Conservation (phyloP, 345 rosid genomes). For the Eucalyptus polyanthemos region DNA sequence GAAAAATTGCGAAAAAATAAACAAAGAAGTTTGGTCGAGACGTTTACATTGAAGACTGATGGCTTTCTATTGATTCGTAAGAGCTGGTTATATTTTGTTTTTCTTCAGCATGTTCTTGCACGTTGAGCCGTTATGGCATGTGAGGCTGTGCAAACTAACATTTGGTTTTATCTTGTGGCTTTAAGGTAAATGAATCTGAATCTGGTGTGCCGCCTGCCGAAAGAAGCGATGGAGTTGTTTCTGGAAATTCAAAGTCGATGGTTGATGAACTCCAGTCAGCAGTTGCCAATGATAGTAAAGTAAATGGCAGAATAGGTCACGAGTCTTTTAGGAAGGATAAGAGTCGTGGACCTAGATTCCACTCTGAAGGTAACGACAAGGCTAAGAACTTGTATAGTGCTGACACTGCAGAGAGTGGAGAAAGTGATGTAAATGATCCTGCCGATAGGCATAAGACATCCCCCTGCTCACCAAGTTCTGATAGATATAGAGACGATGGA, state of each 20-base stretch:
- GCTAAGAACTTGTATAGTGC: slow-evolving; percentile 14
- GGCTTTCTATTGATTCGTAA: slow-evolving; percentile 75
- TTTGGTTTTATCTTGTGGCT: not conserved
- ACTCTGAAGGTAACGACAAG: slow-evolving; percentile 21
- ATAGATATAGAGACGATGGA: slow-evolving; percentile 27
- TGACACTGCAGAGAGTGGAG: slow-evolving; percentile 9
- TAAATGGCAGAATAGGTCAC: slow-evolving; percentile 21
- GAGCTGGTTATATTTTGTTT: slow-evolving; percentile 41
- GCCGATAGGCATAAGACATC: slow-evolving; percentile 13
- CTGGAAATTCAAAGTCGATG: not conserved
- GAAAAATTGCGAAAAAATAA: slow-evolving; percentile 6
- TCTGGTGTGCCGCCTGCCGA: not conserved
- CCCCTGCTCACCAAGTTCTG: slow-evolving; percentile 14
- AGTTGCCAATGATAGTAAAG: not conserved
- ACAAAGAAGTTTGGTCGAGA: slow-evolving; percentile 45
- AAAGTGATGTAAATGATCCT: slow-evolving; percentile 8
- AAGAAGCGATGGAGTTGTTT: not conserved
- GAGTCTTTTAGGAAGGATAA: slow-evolving; percentile 8
- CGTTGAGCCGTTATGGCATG: not conserved
- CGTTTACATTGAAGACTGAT: slow-evolving; percentile 63
- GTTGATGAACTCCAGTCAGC: not conserved
- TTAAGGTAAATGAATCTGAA: not conserved
- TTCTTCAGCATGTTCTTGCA: slow-evolving; percentile 1
- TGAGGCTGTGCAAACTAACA: not conserved
- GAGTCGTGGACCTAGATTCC: slow-evolving; percentile 4